Conservation (phyloP, 139 green algal genomes). For the Chlorella sp. region DNA sequence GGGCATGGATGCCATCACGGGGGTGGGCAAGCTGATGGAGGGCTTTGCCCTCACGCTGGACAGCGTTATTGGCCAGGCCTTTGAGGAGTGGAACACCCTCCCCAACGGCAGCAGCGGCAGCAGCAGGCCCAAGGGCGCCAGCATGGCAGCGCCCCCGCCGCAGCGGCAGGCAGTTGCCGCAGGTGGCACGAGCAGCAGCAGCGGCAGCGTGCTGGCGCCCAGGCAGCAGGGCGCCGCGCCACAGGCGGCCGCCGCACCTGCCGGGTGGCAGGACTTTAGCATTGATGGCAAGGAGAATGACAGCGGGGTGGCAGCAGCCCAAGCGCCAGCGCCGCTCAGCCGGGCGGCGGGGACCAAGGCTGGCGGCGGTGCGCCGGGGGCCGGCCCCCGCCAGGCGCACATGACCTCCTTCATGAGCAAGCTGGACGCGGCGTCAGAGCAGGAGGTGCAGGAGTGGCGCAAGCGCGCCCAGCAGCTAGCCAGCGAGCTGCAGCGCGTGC, state of each 20-base stretch:
- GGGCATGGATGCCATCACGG: slow-evolving; percentile 39
- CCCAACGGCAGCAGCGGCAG: neutral
- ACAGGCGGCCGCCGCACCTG: no score
- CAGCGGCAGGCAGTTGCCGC: neutral
- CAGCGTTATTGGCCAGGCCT: slow-evolving; percentile 50
- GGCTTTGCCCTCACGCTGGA: slow-evolving; percentile 51
- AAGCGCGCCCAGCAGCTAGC: slow-evolving; percentile 29
- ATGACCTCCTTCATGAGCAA: slow-evolving; percentile 40
- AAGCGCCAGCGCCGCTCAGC: neutral
- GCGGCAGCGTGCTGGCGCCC: no score
- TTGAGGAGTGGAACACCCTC: slow-evolving; percentile 45
- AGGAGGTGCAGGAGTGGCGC: slow-evolving; percentile 37
- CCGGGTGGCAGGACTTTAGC: neutral
- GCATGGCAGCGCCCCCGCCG: neutral
- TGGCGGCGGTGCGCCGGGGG: no score
- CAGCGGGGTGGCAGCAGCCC: neutral
- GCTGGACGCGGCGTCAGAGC: slow-evolving; percentile 23
- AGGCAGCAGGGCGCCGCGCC: no score
- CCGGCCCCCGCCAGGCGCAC: neutral
- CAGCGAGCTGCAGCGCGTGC: slow-evolving; percentile 38
- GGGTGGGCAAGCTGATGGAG: slow-evolving; percentile 52
- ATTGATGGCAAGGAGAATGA: slow-evolving; percentile 13
- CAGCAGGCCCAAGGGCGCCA: neutral
- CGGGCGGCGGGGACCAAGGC: neutral
- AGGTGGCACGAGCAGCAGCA: neutral